phyloP scores from a whole-genome alignment of 2,329 filamentous ascomycete genomes.

The Laburnicola sp. region DNA sequence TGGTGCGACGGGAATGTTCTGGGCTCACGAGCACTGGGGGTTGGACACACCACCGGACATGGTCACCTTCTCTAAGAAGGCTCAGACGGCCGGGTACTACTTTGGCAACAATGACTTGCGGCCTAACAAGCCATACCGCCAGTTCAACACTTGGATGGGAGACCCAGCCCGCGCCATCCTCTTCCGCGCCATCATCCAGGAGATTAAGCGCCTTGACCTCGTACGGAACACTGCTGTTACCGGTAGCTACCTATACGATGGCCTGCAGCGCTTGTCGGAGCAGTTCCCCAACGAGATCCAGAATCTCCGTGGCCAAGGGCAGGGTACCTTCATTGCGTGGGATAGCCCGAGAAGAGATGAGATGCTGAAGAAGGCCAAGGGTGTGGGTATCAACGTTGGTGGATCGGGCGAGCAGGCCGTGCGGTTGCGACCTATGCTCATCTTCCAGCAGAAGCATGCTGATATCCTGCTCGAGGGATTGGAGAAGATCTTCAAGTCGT shows the following conservation, averaged over 20 bases:
- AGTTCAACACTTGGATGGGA: conserved; percentile 98
- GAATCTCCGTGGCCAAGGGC: conserved; percentile 83
- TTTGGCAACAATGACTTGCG: conserved; percentile 77
- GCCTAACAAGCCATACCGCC: conserved; percentile 90
- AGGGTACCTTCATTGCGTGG: conserved; percentile 92
- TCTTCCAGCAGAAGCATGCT: conserved; percentile 89
- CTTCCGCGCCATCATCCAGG: conserved; percentile 82
- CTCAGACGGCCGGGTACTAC: conserved; percentile 91
- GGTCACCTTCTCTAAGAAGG: conserved; percentile 95
- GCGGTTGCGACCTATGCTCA: conserved; percentile 82
- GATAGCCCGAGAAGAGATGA: conserved; percentile 79
- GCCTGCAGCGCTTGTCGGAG: conserved; percentile 67
- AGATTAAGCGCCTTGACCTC: conserved; percentile 76
- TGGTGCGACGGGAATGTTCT: conserved; percentile 91
- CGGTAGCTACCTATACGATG: conserved; percentile 75
- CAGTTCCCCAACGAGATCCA: conserved; percentile 76
- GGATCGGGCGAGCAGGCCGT: conserved; percentile 77
- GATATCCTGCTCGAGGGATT: conserved; percentile 79
- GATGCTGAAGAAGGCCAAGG: conserved; percentile 78
- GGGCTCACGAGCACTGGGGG: conserved; percentile 95
- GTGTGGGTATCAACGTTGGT: conserved; percentile 81
- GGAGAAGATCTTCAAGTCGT: conserved; percentile 69
- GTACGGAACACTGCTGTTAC: conserved; percentile 76
- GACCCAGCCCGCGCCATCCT: conserved; percentile 83
- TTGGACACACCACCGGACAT: conserved; percentile 80